A percentile compares a stretch with the other conserved stretches of the same genome.
Conservation (phyloP, 306 rosid genomes). For the Psophocarpus tetragonolobus region DNA sequence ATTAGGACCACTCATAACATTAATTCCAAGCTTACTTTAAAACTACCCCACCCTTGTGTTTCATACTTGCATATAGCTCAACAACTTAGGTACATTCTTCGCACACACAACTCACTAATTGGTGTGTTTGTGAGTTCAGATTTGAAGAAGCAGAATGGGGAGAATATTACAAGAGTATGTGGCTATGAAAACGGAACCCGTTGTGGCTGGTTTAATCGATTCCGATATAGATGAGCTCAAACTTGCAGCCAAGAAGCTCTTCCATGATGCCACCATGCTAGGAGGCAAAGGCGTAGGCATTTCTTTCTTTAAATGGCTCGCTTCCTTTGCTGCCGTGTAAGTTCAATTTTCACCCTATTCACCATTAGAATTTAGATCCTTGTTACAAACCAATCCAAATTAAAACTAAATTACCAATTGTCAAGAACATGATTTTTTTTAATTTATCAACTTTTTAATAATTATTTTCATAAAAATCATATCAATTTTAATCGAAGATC, state of each 20-base stretch:
- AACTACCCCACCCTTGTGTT: not conserved
- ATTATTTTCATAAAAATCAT: too few relatives aligned
- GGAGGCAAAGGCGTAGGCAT: conserved; percentile 51
- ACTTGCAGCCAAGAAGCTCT: conserved; percentile 49
- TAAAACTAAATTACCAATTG: too few relatives aligned
- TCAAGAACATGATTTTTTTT: too few relatives aligned
- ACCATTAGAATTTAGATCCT: too few relatives aligned
- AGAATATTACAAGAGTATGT: conserved; percentile 36
- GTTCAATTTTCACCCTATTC: not conserved
- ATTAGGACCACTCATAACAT: not conserved
- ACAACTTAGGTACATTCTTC: not conserved
- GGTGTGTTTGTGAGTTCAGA: not conserved
- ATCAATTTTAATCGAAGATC: too few relatives aligned
- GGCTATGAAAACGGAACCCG: conserved; percentile 49
- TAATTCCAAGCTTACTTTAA: not conserved
- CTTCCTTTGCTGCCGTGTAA: conserved; percentile 76
- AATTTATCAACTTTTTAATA: too few relatives aligned
- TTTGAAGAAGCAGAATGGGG: conserved; percentile 18
- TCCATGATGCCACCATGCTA: conserved; percentile 51
- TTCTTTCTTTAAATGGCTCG: conserved; percentile 60
- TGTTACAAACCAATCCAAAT: too few relatives aligned
- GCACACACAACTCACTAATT: not conserved
- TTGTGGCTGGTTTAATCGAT: conserved; percentile 33
- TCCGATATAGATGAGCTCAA: conserved; percentile 57
- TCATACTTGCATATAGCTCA: not conserved